Evolutionary conservation across 129 eudicot genomes (phyloP), one percentile per base, ranked within the genome.

Genomic region (Tagetes patula): DNA sequence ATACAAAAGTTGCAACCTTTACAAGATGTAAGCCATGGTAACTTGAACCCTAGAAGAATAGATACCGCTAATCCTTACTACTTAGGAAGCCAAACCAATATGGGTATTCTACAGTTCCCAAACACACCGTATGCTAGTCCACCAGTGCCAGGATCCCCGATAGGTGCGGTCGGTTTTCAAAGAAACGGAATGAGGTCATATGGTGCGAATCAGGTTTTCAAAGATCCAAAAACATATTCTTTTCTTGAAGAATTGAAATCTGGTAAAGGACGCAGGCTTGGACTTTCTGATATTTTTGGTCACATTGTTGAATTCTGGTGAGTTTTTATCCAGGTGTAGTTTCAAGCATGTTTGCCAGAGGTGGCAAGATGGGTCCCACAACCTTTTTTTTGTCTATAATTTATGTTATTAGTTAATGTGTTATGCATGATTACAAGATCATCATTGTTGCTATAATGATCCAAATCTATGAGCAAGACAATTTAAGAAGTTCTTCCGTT

Each of bases 161-260:
- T 78, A 1, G 79, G 78, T 8, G 85, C 82, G 66, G 69, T 66
- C 65, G 27, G 72, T 70, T 76, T 79, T 69, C 77, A 79, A 69
- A 75, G 87, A 75, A 84, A 75, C 41, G 86, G 87, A 50, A 31
- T 52, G 77, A 70, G 86, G 64, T 70, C 96, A 32, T 80, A 76
- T 76, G 65, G 88, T 60, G 94, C 84, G 72, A 48, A 50, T 62
- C 79, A 69, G 38, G 78, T 34, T 67, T 82, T 80, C 5, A 77
- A 71, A 64, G 88, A 78, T 80, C 69, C 77, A 31, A 82, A 80
- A 71, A 58, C 85, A 9, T 73, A 68, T 78, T 85, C 97, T 67
- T 82, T 85, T 74, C 92, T 91, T 69, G 97, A 91, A 70, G 97
- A 91, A 69, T 69, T 91, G 47, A 91, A 91, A 75, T 77, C 90